These are phyloP conservation scores for Dryadomyces quercivorus DNA, from an alignment of 2,329 filamentous ascomycete species.

Conservation along the genomic window DNA sequence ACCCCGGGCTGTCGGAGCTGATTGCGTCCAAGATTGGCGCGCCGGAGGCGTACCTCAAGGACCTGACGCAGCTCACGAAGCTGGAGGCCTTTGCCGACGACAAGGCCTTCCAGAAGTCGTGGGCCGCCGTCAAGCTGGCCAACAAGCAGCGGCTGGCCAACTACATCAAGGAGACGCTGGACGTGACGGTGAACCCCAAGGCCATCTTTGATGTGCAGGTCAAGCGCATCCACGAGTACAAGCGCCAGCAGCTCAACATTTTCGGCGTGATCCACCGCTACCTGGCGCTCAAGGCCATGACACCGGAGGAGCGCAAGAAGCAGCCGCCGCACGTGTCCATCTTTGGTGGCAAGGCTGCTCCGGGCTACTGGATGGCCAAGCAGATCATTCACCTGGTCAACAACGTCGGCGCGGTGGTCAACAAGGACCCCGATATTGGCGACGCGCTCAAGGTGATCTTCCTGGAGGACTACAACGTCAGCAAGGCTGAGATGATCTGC, in stretches of 20 bases:
- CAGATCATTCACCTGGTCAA: slow-evolving; percentile 97
- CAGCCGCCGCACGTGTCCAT: slow-evolving; percentile 80
- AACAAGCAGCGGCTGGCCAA: slow-evolving; percentile 91
- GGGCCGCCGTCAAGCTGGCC: slow-evolving; percentile 90
- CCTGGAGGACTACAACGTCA: slow-evolving; percentile 97
- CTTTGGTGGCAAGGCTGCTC: slow-evolving; percentile 94
- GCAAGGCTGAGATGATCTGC: slow-evolving; percentile 94
- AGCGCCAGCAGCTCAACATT: slow-evolving; percentile 97
- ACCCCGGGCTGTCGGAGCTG: slow-evolving; percentile 79
- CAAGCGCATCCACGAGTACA: slow-evolving; percentile 99
- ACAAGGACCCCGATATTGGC: slow-evolving; percentile 83
- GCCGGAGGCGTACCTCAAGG: slow-evolving; percentile 67
- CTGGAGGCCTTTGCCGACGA: slow-evolving; percentile 77
- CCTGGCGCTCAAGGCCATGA: slow-evolving; percentile 76
- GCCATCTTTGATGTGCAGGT: slow-evolving; percentile 95
- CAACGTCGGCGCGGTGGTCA: slow-evolving; percentile 78
- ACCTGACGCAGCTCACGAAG: slow-evolving; percentile 75
- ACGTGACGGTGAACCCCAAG: slow-evolving; percentile 72
- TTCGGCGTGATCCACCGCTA: slow-evolving; percentile 96
- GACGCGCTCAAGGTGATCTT: slow-evolving; percentile 96
- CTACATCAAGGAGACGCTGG: slow-evolving; percentile 74
- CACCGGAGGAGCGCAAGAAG: slow-evolving; percentile 74
- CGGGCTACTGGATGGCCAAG: slow-evolving; percentile 99
- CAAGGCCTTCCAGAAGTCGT: slow-evolving; percentile 83
- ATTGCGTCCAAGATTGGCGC: slow-evolving; percentile 84